A percentile compares a stretch with the other conserved stretches of the same genome.
phyloP scores from a whole-genome alignment of 768 basidiomycete species.

The Trametes coccinea region DNA sequence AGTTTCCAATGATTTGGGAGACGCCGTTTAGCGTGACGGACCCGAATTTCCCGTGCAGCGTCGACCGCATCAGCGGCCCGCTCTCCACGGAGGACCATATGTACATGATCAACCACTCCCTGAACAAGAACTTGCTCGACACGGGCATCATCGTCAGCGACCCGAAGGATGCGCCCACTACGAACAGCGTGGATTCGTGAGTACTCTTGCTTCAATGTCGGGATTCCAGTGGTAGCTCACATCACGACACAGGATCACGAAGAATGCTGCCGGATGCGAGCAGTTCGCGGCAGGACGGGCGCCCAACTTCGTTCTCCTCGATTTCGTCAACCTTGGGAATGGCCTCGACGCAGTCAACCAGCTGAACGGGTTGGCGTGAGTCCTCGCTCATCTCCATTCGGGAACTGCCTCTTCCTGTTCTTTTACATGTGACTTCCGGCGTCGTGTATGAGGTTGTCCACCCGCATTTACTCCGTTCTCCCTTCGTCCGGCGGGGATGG shows the following conservation, averaged over 20 bases:
- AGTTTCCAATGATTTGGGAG: conserved; percentile 64
- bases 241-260: conserved; percentile 39
- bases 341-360: conserved; percentile 44
- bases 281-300: conserved; percentile 45
- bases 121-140: conserved; percentile 44
- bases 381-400: background rate
- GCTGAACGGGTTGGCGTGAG: conserved; percentile 43
- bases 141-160: conserved; percentile 32
- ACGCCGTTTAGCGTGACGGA: conserved; percentile 54
- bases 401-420: too few relatives aligned
- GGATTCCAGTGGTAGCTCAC: conserved; percentile 34
- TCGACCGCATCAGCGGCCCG: conserved; percentile 52
- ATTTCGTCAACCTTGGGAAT: conserved; percentile 51
- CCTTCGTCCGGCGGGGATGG: background rate
- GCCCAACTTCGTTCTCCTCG: conserved; percentile 55
- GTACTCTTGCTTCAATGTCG: conserved; percentile 13
- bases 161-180: conserved; percentile 29
- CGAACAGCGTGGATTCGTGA: conserved; percentile 35
- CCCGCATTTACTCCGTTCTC: background rate
- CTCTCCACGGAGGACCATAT: conserved; percentile 51
- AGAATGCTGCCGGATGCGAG: conserved; percentile 45
- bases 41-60: conserved; percentile 51
- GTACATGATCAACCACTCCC: conserved; percentile 60
- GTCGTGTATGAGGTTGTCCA: background rate
- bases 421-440: too few relatives aligned